phyloP scores from a whole-genome alignment of 495 filamentous ascomycete genomes.

The Diplogelasinospora grovesii region DNA sequence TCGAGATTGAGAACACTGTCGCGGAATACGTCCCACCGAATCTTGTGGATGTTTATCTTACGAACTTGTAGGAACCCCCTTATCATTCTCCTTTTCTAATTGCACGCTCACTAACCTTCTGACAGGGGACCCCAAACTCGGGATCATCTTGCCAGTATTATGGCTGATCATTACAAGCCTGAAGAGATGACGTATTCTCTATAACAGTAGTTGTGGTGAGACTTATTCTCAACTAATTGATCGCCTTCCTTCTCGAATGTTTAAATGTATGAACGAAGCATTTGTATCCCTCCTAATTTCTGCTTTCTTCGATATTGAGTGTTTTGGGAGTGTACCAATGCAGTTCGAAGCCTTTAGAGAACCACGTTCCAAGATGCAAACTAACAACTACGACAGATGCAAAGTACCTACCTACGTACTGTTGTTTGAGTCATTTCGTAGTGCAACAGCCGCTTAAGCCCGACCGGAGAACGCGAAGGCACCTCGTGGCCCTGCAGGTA shows the following conservation, averaged over 20 bases:
- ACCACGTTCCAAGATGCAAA: too few species aligned
- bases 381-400: too few species aligned
- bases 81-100: too few species aligned
- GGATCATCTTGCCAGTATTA: conserved; percentile 72
- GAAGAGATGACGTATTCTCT: conserved; percentile 68
- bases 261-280: too few species aligned
- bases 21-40: conserved; percentile 79
- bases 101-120: conserved; percentile 26
- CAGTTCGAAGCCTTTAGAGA: too few species aligned
- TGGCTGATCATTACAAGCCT: conserved; percentile 76
- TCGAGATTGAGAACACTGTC: conserved; percentile 73
- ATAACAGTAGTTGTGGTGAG: conserved; percentile 21
- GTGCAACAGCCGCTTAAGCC: conserved; percentile 1
- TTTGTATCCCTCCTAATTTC: too few species aligned
- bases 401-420: too few species aligned
- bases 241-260: too few species aligned
- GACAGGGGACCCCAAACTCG: conserved; percentile 70
- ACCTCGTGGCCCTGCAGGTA: conserved; percentile 14
- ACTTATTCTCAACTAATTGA: too few species aligned
- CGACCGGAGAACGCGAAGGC: conserved; percentile 9
- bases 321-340: too few species aligned
- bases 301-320: too few species aligned
- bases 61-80: conserved; percentile 69
- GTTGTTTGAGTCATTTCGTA: background rate
- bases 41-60: conserved; percentile 81